Base-by-base conservation (phyloP, 1,139 yeast genomes). In the Yamadazyma atmosphaerica region DNA sequence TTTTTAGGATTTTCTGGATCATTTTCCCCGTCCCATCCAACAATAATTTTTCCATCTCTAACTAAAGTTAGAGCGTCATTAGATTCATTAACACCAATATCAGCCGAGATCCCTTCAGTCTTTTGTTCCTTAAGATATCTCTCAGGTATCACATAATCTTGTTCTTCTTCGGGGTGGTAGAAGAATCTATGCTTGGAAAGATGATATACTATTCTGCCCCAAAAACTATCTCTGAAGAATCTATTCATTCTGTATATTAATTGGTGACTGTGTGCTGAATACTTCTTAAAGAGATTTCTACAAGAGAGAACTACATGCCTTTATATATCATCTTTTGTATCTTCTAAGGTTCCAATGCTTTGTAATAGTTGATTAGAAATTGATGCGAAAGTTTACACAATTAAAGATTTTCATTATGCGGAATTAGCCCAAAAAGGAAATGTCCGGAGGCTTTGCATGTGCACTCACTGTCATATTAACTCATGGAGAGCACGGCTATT, bases 1-100 rank as follows among this genome's bases (percentile, higher is more conserved):
- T 61, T 61, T 22, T 47, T 33, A 2, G 67, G 67, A 33, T 60
- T 61, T 29, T 58, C 63, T 1, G 60, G 58, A 38, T 62, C 66
- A 39, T 61, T 60, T 4, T 54, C 61, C 3, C 40, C 37, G 29
- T 37, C 40, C 37, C 37, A 37, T 4, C 26, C 35, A 6, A 37
- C 40, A 11, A 37, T 10, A 23, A 37, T 37, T n/a, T 13, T 18
- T 4, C 13, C 21, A 9, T 28, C 33, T 12, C 13, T 7, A 12
- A 4, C 11, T 9, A 30, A 10, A 19, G 33, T 30, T 4, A 29
- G 11, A 9, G 32, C n/a, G n/a, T 18, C 14, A 22, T 17, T 29
- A 29, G 11, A 16, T 7, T 15, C 14, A 5, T 13, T 8, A 12
- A 6, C 15, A 13, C 5, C 14, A 5, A 6, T 12, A 8, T n/a